Base-by-base conservation (phyloP, 805 yeast species). In the Phaffomyces antillensis region DNA sequence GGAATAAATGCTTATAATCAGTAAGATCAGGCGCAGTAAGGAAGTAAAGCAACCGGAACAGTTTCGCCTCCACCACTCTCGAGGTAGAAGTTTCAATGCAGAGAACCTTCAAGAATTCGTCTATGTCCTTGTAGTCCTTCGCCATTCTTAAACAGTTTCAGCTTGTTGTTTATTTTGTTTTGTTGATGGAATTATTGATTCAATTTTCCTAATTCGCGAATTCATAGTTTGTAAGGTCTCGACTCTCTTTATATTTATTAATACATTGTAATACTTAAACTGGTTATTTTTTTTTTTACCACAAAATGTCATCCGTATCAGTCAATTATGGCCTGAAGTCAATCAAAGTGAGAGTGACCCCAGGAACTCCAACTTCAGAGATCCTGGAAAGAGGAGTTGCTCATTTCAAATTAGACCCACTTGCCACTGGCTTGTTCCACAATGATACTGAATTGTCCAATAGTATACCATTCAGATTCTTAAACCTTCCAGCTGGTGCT, bases 401-500 rank as follows among this genome's bases (percentile, higher is more conserved):
- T 0, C 68, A 70, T 47, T 73, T 72, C 52, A 64, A 64, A 34
- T 42, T 74, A 33, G 44, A 60, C 24, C 17, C 53, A 23, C 46
- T 50, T 37, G 45, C 48, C 44, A 45, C 35, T 56, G 67, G 63
- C 3, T 41, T 54, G 32, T 53, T 56, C 25, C 68, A 70, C 44
- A 65, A 66, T 6, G 61, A 55, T 31, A 56, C 55, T 1, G 52
- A 53, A 7, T 42, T 74, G 18, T 66, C 72, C 6, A 49, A 64
- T 15, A 64, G 69, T 32, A 46, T 73, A 31, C 78, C 79, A 1
- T 55, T 70, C 48, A 61, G 78, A 46, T 52, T 73, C 16, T 52
- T 69, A 15, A 68, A 69, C 42, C 49, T 75, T 17, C 73, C 77
- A 2, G 58, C 65, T 7, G 79, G 79, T 12, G 69, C 66, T 16